Evolutionary conservation across 2,329 filamentous ascomycete species (phyloP), one percentile per base, ranked within the genome.

Genomic region (Aspergillus sp.): DNA sequence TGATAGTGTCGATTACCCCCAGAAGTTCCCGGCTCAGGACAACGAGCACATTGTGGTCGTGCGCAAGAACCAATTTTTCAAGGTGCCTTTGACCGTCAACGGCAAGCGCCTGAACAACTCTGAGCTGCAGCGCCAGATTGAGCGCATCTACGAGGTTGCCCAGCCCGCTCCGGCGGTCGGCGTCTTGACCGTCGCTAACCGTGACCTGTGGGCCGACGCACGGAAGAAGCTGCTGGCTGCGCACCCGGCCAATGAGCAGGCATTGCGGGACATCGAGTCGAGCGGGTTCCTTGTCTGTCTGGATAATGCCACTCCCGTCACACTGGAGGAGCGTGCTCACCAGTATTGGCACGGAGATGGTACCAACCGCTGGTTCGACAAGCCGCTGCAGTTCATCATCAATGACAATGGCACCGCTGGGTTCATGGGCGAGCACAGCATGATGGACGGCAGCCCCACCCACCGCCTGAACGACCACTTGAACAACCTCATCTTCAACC

Each of bases 401-500:
- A 97, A 96, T 78, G 93, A 99, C 76, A 99, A 99, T 76, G 95
- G 95, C 69, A 96, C 95, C 7, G 90, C 95, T 2, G 95, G 95
- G 63, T 99, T 99, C 84, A 94, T 92, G 84, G 95, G 95, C 72
- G 95, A 99, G 81, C 95, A 99, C 84, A 96, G 91, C 71, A 98
- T 99, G 95, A 99, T 99, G 96, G 95, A 99, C 75, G 95, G 96
- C 66, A 99, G 95, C 6, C 93, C 96, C 1, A 99, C 96, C 2
- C 95, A 98, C 80, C 90, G 96, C 42, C 66, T 99, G 15, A 99
- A 97, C 77, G 95, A 99, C 83, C 95, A 92, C 73, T 85, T 96
- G 74, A 96, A 94, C 81, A 88, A 90, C 74, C 85, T 91, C 72
- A 97, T 98, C 77, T 93, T 96, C 80, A 89, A 89, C 81, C 94